Conservation (phyloP, 2,329 filamentous ascomycete species). For the Fusarium solani-melongenae region DNA sequence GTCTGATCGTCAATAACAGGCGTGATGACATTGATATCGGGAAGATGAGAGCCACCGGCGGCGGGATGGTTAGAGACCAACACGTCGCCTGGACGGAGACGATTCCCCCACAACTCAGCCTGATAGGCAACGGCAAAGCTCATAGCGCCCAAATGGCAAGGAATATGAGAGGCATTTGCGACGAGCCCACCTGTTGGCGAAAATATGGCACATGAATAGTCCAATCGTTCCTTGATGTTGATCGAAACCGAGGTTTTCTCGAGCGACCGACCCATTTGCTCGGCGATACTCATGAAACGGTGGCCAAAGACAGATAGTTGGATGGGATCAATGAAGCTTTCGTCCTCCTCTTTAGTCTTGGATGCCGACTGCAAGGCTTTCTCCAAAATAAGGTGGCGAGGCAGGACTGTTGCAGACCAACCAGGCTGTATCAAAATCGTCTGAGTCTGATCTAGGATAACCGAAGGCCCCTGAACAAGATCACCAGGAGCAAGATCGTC, state of each 20-base stretch:
- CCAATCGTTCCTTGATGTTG: slow-evolving; percentile 83
- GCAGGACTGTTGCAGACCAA: slow-evolving; percentile 74
- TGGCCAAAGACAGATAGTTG: slow-evolving; percentile 82
- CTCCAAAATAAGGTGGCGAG: slow-evolving; percentile 78
- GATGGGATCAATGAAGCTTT: slow-evolving; percentile 76
- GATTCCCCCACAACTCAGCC: background rate
- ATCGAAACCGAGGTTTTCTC: slow-evolving; percentile 84
- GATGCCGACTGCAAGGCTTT: background rate
- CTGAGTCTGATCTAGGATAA: background rate
- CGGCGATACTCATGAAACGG: slow-evolving; percentile 85
- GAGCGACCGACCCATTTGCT: slow-evolving; percentile 82
- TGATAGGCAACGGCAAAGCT: background rate
- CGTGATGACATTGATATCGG: background rate
- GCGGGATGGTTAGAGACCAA: background rate
- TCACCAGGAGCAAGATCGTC: background rate
- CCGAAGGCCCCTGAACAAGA: background rate
- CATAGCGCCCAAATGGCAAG: background rate
- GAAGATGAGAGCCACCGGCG: background rate
- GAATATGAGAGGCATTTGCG: slow-evolving; percentile 75
- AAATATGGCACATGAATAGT: slow-evolving; percentile 84
- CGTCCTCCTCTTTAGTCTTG: background rate
- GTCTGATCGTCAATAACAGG: slow-evolving; percentile 71
- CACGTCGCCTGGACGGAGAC: background rate
- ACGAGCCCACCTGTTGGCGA: slow-evolving; percentile 79
- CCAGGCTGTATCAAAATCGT: background rate